phyloP scores from a whole-genome alignment of 23 red algal genomes.

The Porphyridium purpureum region DNA sequence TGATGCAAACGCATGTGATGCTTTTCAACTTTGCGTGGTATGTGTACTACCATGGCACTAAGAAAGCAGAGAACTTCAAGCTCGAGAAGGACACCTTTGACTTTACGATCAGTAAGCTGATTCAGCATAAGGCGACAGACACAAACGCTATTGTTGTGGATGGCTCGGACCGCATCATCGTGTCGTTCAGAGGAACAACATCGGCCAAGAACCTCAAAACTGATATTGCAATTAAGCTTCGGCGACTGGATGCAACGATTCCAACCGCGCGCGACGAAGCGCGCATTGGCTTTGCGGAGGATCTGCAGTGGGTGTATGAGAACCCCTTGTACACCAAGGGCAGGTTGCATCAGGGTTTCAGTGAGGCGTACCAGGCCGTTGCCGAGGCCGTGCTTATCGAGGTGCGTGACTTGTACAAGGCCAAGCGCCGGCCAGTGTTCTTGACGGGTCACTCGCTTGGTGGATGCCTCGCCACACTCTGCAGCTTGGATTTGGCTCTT shows the following conservation, averaged over 20 bases:
- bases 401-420: slow-evolving; percentile 18
- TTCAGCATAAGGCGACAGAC: slow-evolving; percentile 54
- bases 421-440: slow-evolving; percentile 32
- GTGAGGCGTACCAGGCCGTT: slow-evolving; percentile 32
- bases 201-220: slow-evolving; percentile 66
- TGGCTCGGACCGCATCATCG: slow-evolving; percentile 55
- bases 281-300: slow-evolving; percentile 5
- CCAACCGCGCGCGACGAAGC: no score
- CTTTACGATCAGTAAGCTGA: slow-evolving; percentile 24
- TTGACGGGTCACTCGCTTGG: slow-evolving; percentile 51
- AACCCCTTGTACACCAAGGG: no score
- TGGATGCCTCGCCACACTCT: slow-evolving; percentile 39
- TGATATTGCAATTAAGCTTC: slow-evolving; percentile 30
- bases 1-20: slow-evolving; percentile 66
- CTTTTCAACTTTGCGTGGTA: slow-evolving; percentile 69
- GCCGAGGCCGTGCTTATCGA: slow-evolving; percentile 20
- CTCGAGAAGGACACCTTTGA: slow-evolving; percentile 41
- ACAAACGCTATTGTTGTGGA: slow-evolving; percentile 64
- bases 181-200: slow-evolving; percentile 71
- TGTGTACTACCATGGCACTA: slow-evolving; percentile 50
- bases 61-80: slow-evolving; percentile 57
- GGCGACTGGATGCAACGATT: not conserved
- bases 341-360: slow-evolving; percentile 48
- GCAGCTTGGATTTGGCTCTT: slow-evolving; percentile 29
- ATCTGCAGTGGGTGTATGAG: slow-evolving; percentile 11